Percentiles rank a stretch among this genome's conserved stretches.
Conservation (phyloP, 202 grass and related monocot genomes). For the Digitaria exilis region DNA sequence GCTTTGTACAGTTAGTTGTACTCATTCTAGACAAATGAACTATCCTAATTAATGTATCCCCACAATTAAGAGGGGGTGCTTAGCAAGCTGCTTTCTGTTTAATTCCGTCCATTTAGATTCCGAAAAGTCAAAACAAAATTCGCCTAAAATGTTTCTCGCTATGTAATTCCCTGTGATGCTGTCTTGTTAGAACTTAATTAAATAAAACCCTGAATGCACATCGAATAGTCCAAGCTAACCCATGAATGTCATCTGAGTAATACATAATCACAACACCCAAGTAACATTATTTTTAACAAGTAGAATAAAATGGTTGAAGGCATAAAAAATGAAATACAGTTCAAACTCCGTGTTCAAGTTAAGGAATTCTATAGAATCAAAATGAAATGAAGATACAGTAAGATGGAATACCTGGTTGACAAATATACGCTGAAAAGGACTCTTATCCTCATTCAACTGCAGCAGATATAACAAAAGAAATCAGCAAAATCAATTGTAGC, state of each 20-base stretch:
- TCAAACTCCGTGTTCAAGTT: background rate
- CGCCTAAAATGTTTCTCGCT: background rate
- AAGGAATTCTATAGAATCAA: conserved; percentile 15
- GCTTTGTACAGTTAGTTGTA: no score
- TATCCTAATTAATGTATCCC: no score
- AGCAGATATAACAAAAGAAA: conserved; percentile 45
- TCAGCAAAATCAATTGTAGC: conserved; percentile 14
- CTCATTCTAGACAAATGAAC: no score
- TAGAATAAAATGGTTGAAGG: background rate
- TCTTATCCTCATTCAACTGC: conserved; percentile 98
- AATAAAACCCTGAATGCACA: background rate
- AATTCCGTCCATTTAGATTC: no score
- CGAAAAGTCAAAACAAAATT: conserved; percentile 19
- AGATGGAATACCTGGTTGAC: conserved; percentile 84
- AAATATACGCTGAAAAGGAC: conserved; percentile 98
- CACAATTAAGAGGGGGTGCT: no score
- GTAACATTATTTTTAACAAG: background rate
- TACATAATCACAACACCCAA: conserved; percentile 9
- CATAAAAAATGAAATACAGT: background rate
- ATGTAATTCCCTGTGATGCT: background rate
- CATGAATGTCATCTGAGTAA: background rate
- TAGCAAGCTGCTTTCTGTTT: no score
- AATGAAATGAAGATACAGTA: conserved; percentile 19
- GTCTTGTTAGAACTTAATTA: background rate
- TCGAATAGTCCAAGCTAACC: background rate